phyloP scores from a whole-genome alignment of 495 filamentous ascomycete genomes.

The Thozetella sp. region DNA sequence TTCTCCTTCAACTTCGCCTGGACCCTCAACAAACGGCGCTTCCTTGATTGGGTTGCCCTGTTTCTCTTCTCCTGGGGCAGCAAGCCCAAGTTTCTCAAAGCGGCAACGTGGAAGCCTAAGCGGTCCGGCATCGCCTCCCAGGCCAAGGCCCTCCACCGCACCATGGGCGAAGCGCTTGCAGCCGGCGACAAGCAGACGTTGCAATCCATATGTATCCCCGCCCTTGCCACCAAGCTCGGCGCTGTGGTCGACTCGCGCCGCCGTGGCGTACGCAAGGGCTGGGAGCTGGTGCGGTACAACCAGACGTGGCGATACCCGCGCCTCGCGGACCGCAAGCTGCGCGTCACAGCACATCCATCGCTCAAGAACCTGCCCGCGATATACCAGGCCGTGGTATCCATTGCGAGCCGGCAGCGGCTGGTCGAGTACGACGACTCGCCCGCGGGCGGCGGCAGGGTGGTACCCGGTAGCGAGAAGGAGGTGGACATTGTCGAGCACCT shows the following conservation, averaged over 20 bases:
- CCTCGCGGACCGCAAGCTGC: conserved; percentile 61
- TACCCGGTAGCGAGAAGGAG: conserved; percentile 52
- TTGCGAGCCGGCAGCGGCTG: conserved; percentile 68
- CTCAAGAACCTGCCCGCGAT: conserved; percentile 29
- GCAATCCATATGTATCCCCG: conserved; percentile 58
- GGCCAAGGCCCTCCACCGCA: conserved; percentile 61
- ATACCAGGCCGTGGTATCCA: conserved; percentile 73
- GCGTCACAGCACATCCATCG: conserved; percentile 41
- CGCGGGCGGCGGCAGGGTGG: conserved; percentile 19
- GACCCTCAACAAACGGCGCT: neutral
- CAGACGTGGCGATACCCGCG: conserved; percentile 45
- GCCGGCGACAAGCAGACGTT: conserved; percentile 60
- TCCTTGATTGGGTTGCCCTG: conserved; percentile 4
- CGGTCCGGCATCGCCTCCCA: conserved; percentile 41
- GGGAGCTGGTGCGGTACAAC: conserved; percentile 69
- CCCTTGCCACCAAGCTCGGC: conserved; percentile 58
- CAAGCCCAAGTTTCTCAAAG: conserved; percentile 23
- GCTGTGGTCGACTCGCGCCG: conserved; percentile 58
- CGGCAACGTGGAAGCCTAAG: conserved; percentile 35
- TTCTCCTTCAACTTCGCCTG: neutral
- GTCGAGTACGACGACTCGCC: conserved; percentile 31
- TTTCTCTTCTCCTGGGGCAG: conserved; percentile 18
- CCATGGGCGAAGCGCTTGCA: conserved; percentile 76
- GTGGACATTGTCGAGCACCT: conserved; percentile 75
- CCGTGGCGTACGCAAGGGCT: conserved; percentile 49